Conservation (phyloP, 2,329 filamentous ascomycete genomes). For the Acrodontium crateriforme region DNA sequence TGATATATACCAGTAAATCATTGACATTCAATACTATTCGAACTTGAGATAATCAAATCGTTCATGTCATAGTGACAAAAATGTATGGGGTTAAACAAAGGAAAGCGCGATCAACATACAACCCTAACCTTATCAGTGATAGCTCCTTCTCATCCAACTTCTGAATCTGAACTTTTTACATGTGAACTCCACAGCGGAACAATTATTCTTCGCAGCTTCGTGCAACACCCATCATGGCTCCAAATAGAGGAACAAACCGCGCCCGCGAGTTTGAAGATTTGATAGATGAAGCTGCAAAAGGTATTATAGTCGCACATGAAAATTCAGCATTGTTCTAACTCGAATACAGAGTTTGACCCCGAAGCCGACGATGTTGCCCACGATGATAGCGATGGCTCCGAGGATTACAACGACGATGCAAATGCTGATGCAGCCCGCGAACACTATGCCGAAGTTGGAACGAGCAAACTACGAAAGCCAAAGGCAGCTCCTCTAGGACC, state of each 20-base stretch:
- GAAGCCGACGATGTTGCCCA: slow-evolving; percentile 41
- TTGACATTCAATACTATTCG: no score
- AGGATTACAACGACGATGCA: slow-evolving; percentile 34
- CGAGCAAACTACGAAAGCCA: slow-evolving; percentile 69
- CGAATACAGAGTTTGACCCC: slow-evolving; percentile 58
- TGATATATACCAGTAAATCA: no score
- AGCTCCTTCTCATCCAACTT: no score
- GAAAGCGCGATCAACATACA: no score
- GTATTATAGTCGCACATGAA: slow-evolving; percentile 7
- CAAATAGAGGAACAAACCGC: slow-evolving; percentile 15
- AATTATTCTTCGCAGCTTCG: no score
- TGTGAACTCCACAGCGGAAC: no score
- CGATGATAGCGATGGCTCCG: slow-evolving; percentile 41
- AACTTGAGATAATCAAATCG: no score
- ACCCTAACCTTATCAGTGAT: no score
- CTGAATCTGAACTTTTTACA: no score
- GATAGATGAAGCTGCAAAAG: slow-evolving; percentile 14
- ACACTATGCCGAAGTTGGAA: slow-evolving; percentile 72
- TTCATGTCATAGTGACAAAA: no score
- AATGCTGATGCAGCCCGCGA: slow-evolving; percentile 47
- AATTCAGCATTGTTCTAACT: background rate
- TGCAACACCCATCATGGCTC: slow-evolving; percentile 16
- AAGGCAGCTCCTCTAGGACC: slow-evolving; percentile 57
- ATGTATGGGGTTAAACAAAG: no score
- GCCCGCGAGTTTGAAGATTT: slow-evolving; percentile 18